Evolutionary conservation across 352 stramenopile species (phyloP), one percentile per base, ranked within the genome.

Genomic region (Pythium phragmiticola): DNA sequence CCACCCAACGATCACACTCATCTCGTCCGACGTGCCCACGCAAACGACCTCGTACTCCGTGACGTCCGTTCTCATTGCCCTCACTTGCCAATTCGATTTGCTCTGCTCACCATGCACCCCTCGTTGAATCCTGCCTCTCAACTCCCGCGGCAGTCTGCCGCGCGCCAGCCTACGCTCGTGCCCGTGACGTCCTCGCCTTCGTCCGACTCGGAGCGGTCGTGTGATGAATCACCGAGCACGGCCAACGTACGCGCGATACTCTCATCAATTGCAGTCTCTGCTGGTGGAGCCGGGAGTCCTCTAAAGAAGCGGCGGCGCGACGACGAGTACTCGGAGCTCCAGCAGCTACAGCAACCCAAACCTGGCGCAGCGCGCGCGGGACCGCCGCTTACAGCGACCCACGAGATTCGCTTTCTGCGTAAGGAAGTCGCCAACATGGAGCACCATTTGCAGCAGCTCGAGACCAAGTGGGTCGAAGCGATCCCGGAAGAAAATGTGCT

Each of bases 341-440:
- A 63, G 45, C 7, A 55, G 21, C 50, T 69, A 23, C 55, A 69
- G 49, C 63, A 63, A 17, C 47, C 55, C 9, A 69, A 65, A 49
- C 23, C 48, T 6, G 41, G 41, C 6, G 19, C 63, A 3, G 30
- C 50, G 16, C 53, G 55, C 28, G 42, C 47, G 3, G 56, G 49
- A 0, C 47, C 63, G 39, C 63, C 63, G 21, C 56, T 69, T 13
- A 65, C 55, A 2, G 64, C 59, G 47, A 64, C 58, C 77, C 76
- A 87, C 60, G 80, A 89, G 42, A 69, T 89, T 30, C 75, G 77
- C 0, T 59, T 60, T 26, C 58, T 89, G 1, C 80, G 80, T 19
- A 72, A 80, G 34, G 74, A 89, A 52, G 66, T 73, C 9, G 66
- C 67, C 0, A 60, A 62, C 16, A 73, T 89, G 70, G 76, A 81